Base-by-base conservation (phyloP, 495 filamentous ascomycete species). In the Glonium stellatum region DNA sequence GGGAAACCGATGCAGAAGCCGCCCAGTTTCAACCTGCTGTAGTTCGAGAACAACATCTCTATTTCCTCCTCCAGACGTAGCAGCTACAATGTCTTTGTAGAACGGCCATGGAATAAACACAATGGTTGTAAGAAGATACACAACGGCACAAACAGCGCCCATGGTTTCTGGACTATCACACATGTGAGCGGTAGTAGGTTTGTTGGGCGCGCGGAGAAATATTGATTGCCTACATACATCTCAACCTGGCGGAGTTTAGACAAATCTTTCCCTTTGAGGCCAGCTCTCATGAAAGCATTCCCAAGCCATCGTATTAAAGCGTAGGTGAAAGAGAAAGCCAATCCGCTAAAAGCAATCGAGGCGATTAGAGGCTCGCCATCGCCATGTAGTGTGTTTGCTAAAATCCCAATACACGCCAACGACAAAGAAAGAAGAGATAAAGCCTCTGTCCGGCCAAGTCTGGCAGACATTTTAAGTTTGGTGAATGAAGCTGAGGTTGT, bases 21-120 rank as follows among this genome's bases (percentile, higher is more conserved):
- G 82, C 31, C 90, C 91, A 47, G 78, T 82, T 69, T 95, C 83
- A 37, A 91, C 81, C 58, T 87, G 78, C 51, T 81, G 71, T 3
- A 75, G 72, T 63, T 82, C 78, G 65, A 88, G 71, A 11, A 93
- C 85, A 18, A 92, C 82, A 74, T 97, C 92, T 51, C 88, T 78
- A 71, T 96, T 96, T 15, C 92, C 92, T 58, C 90, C 92, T 58
- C 92, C 93, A 60, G 90, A 93, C 19, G 95, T 97, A 19, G 90
- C 90, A n/a, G 87, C 86, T 21, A 97, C 92, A 60, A 99, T 93
- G 68, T 99, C 92, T 72, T 95, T 92, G 76, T 96, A 97, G 73
- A 99, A 97, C 1, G 90, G 86, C 73, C 97, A 97, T 0, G 93
- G 93, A 55, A 97, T 89, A 70, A 99, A 97, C 34, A 89, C 71